phyloP scores from a whole-genome alignment of 164 flowering plant genomes.

The Vitis riparia region DNA sequence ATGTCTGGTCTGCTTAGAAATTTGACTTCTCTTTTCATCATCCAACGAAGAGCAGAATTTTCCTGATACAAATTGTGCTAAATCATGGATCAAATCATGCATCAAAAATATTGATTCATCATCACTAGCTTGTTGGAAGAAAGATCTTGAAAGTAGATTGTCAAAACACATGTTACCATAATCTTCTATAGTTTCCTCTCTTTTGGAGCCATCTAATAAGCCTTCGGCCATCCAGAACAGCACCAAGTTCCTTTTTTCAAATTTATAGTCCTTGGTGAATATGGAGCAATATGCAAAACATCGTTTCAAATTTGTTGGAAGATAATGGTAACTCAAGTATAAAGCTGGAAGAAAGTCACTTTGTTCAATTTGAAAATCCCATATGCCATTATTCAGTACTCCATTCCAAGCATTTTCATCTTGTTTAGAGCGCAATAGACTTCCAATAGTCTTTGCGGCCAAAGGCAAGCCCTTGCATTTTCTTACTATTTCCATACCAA shows the following conservation, averaged over 20 bases:
- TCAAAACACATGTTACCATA: slow-evolving; percentile 5
- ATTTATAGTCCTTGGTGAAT: slow-evolving; percentile 18
- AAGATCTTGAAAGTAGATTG: slow-evolving; percentile 9
- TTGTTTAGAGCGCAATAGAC: no score
- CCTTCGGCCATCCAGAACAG: slow-evolving; percentile 21
- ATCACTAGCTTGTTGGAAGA: slow-evolving; percentile 2
- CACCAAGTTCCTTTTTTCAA: slow-evolving; percentile 4
- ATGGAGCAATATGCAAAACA: slow-evolving; percentile 25
- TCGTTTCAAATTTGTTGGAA: slow-evolving; percentile 9
- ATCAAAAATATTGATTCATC: slow-evolving; percentile 7
- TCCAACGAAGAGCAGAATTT: slow-evolving; percentile 6
- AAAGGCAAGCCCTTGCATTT: no score
- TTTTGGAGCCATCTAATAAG: neutral
- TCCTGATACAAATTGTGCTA: slow-evolving; percentile 10
- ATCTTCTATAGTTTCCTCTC: neutral
- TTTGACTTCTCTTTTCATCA: neutral
- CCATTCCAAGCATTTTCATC: no score
- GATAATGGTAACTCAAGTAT: slow-evolving; percentile 2
- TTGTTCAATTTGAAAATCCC: no score
- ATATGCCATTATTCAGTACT: no score
- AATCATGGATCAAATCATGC: slow-evolving; percentile 11
- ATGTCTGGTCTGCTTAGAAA: neutral
- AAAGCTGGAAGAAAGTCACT: no score
- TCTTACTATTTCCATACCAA: no score
- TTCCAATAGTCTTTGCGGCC: no score